These are phyloP conservation scores for Pseudocercospora pini-densiflorae DNA, from an alignment of 2,329 filamentous ascomycete genomes.

Conservation along the genomic window DNA sequence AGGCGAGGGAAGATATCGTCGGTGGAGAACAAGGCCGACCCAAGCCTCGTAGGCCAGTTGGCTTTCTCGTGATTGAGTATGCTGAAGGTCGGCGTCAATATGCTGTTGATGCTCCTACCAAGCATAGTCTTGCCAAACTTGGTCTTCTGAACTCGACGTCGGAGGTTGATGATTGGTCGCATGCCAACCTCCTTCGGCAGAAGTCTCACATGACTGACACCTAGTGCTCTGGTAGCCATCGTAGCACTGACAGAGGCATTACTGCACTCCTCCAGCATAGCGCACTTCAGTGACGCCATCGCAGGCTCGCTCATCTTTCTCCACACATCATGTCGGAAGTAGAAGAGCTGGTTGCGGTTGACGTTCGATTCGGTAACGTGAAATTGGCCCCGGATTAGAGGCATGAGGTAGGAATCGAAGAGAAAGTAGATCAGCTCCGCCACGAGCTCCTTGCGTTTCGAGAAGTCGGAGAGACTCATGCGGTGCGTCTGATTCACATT, in stretches of 20 bases:
- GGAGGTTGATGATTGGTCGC: slow-evolving; percentile 86
- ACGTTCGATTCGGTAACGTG: slow-evolving; percentile 90
- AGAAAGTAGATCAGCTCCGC: slow-evolving; percentile 88
- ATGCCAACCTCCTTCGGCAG: slow-evolving; percentile 79
- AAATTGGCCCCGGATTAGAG: slow-evolving; percentile 84
- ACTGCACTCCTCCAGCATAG: slow-evolving; percentile 80
- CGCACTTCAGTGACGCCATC: slow-evolving; percentile 66
- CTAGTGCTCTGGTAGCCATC: slow-evolving; percentile 67
- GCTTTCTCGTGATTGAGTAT: slow-evolving; percentile 77
- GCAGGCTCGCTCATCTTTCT: slow-evolving; percentile 74
- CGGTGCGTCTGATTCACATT: slow-evolving; percentile 53
- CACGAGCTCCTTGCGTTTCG: slow-evolving; percentile 79
- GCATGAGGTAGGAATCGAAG: slow-evolving; percentile 89
- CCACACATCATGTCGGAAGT: slow-evolving; percentile 95
- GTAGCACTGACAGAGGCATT: slow-evolving; percentile 60
- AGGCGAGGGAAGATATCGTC: slow-evolving; percentile 78
- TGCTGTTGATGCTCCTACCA: slow-evolving; percentile 69
- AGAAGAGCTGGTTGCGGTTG: slow-evolving; percentile 83
- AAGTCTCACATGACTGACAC: slow-evolving; percentile 78
- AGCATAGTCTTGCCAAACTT: slow-evolving; percentile 60
- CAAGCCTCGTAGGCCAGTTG: slow-evolving; percentile 62
- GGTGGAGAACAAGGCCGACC: slow-evolving; percentile 79
- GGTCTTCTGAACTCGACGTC: slow-evolving; percentile 62
- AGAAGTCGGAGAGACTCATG: slow-evolving; percentile 70
- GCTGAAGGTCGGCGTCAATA: slow-evolving; percentile 74